These are phyloP conservation scores for Centrapalus pauciflorus DNA, from an alignment of 129 eudicot species.

Conservation along the genomic window DNA sequence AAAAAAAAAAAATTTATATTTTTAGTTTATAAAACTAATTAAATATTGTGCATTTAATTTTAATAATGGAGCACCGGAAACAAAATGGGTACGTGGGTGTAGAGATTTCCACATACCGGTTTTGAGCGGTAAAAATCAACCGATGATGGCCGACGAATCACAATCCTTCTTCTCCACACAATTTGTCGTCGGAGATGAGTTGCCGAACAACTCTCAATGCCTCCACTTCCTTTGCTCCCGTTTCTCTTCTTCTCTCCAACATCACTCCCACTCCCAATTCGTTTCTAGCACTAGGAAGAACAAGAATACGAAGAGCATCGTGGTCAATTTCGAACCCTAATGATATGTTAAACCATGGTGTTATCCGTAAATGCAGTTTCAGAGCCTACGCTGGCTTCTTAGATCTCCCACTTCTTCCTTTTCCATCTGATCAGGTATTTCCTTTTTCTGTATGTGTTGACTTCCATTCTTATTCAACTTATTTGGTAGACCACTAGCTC, in stretches of 20 bases:
- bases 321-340: slow-evolving; percentile 14
- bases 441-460: not conserved
- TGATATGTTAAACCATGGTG: not conserved
- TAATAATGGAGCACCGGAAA: too few species aligned
- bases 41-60: too few species aligned
- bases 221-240: slow-evolving; percentile 5
- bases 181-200: slow-evolving; percentile 19
- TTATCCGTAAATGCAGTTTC: not conserved
- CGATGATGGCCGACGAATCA: slow-evolving; percentile 7
- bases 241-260: not conserved
- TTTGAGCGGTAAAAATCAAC: slow-evolving; percentile 12
- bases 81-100: slow-evolving; percentile 20
- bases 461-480: not conserved
- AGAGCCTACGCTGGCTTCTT: slow-evolving; percentile 18
- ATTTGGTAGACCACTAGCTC: not conserved
- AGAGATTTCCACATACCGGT: slow-evolving; percentile 17
- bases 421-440: slow-evolving; percentile 49
- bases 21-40: too few species aligned
- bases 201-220: slow-evolving; percentile 18
- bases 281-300: not conserved
- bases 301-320: slow-evolving; percentile 6
- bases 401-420: slow-evolving; percentile 48
- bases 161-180: slow-evolving; percentile 3
- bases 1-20: too few species aligned
- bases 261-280: slow-evolving; percentile 4